These are phyloP conservation scores for Pisolithus microcarpus DNA, from an alignment of 768 basidiomycete species.

Conservation along the genomic window DNA sequence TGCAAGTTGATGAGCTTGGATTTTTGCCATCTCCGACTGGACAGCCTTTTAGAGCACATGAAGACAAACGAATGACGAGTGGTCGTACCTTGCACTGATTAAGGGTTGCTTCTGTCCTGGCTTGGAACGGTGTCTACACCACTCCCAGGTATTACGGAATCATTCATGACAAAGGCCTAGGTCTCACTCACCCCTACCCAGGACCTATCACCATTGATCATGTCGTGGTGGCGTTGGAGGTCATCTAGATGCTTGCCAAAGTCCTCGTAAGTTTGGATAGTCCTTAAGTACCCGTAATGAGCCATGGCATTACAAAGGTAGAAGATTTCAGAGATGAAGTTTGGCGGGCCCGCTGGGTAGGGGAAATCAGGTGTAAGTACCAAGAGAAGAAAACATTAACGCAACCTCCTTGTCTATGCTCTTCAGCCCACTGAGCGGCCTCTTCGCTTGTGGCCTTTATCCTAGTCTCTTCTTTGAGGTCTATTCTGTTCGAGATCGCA, in stretches of 20 bases:
- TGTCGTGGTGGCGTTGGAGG: constrained; percentile 68
- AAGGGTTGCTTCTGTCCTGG: constrained; percentile 71
- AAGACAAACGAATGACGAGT: neutral
- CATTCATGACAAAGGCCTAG: neutral
- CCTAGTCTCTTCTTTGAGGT: constrained; percentile 84
- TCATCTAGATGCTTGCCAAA: constrained; percentile 71
- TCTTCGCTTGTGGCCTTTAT: constrained; percentile 91
- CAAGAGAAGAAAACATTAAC: neutral
- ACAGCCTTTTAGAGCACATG: neutral
- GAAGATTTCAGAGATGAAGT: constrained; percentile 95
- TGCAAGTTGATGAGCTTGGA: constrained; percentile 67
- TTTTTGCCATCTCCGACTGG: constrained; percentile 64
- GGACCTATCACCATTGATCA: constrained; percentile 64
- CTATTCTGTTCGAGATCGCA: constrained; percentile 61
- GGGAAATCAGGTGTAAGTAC: neutral
- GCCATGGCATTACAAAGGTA: constrained; percentile 82
- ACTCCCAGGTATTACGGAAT: neutral
- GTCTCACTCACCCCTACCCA: constrained; percentile 68
- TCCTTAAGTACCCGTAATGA: constrained; percentile 82
- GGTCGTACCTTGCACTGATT: constrained; percentile 63
- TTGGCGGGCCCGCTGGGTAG: constrained; percentile 54
- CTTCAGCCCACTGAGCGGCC: constrained; percentile 61
- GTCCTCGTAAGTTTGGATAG: constrained; percentile 69
- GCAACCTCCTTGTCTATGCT: constrained; percentile 43
- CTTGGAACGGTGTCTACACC: constrained; percentile 59